A percentile compares a stretch with the other conserved stretches of the same genome.
Conservation (phyloP, 495 filamentous ascomycete genomes). For the Trichoderma gamsii region DNA sequence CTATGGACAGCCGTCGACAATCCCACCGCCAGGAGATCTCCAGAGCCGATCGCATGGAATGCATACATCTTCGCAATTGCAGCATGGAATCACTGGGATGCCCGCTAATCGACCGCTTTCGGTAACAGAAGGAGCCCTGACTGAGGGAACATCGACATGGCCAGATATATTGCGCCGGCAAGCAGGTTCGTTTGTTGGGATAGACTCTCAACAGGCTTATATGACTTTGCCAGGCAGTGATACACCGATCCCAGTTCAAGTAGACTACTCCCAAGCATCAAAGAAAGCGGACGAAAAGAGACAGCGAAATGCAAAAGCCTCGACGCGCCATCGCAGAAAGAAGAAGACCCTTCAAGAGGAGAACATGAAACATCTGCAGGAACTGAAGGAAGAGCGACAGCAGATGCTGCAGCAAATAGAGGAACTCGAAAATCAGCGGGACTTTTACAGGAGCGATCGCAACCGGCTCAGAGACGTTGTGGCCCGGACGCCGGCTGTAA, state of each 20-base stretch:
- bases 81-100: background rate
- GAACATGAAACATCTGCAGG: constrained; percentile 55
- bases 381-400: constrained; percentile 53
- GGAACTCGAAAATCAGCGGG: constrained; percentile 43
- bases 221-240: constrained; percentile 23
- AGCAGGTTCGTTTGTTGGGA: constrained; percentile 7
- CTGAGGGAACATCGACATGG: background rate
- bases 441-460: constrained; percentile 48
- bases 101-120: background rate
- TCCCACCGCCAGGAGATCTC: background rate
- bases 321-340: constrained; percentile 78
- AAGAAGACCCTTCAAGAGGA: constrained; percentile 75
- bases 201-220: constrained; percentile 17
- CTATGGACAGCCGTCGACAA: background rate
- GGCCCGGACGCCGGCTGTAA: constrained; percentile 45
- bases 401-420: constrained; percentile 40
- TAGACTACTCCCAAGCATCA: constrained; percentile 74
- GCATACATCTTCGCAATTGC: background rate
- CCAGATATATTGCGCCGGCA: constrained; percentile 7
- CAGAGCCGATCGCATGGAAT: background rate
- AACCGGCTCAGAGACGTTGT: constrained; percentile 63
- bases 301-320: constrained; percentile 89
- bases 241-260: constrained; percentile 49
- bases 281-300: constrained; percentile 85
- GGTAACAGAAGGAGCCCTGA: background rate